A percentile compares a stretch with the other conserved stretches of the same genome.
Evolutionary conservation across 192 early-diverging fungal species (phyloP).

Genomic region (Coemansia sp.): DNA sequence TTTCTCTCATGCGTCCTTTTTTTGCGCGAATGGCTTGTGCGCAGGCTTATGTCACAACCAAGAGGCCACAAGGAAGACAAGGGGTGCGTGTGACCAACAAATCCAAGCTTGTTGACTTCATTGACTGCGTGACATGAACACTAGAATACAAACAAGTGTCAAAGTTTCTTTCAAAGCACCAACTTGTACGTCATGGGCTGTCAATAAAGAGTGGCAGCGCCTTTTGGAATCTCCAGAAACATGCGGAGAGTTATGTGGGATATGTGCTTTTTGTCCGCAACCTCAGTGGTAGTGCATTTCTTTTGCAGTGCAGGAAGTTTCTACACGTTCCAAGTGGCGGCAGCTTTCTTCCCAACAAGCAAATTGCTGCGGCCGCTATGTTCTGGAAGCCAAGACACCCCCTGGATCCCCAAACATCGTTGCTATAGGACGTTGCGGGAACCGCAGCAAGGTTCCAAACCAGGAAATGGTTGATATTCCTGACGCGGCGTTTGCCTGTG

Average conservation of each 20-base stretch:
- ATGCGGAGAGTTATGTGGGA: background rate
- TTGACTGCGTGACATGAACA: background rate
- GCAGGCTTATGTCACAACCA: background rate
- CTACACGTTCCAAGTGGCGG: background rate
- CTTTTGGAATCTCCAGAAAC: background rate
- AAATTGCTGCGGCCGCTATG: background rate
- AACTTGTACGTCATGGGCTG: no score
- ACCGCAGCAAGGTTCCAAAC: background rate
- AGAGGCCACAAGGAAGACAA: background rate
- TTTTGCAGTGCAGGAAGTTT: background rate
- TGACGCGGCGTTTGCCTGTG: background rate
- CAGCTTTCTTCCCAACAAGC: background rate
- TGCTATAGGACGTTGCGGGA: background rate
- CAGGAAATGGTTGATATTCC: background rate
- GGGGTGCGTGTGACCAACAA: background rate
- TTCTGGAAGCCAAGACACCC: background rate
- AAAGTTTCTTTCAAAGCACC: no score
- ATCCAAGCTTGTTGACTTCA: background rate
- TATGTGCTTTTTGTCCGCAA: background rate
- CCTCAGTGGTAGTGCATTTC: no score
- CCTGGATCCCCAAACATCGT: background rate
- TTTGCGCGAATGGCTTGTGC: background rate
- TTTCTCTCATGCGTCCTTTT: background rate
- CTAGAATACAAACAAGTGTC: background rate
- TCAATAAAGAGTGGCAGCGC: background rate